These are phyloP conservation scores for Blastocystis sp. DNA, from an alignment of 352 stramenopile genomes.

Conservation along the genomic window DNA sequence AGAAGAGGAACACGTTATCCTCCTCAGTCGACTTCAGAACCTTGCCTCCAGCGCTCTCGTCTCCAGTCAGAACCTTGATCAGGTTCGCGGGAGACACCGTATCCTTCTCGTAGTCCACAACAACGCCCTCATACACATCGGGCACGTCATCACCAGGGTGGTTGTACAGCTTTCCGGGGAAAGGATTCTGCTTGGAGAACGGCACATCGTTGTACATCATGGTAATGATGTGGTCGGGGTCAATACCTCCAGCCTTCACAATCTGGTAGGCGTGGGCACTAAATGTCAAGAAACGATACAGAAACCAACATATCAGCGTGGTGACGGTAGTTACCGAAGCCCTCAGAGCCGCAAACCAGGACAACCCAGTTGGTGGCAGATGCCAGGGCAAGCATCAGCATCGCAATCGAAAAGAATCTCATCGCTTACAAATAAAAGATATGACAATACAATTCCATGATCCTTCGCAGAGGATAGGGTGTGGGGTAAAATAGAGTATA, in stretches of 20 bases:
- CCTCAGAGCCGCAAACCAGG: constrained; percentile 73
- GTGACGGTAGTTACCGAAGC: constrained; percentile 78
- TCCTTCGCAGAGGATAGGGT: background rate
- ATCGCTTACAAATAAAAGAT: constrained; percentile 13
- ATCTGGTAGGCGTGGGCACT: constrained; percentile 73
- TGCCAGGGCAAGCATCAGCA: background rate
- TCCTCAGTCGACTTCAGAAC: constrained; percentile 71
- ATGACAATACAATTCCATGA: background rate
- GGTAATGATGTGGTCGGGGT: constrained; percentile 72
- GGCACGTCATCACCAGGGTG: constrained; percentile 61
- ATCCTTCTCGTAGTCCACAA: constrained; percentile 57
- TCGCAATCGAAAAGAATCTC: constrained; percentile 15
- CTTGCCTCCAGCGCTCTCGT: constrained; percentile 65
- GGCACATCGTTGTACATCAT: constrained; percentile 80
- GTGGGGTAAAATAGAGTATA: background rate
- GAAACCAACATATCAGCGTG: constrained; percentile 64
- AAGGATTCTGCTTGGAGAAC: constrained; percentile 68
- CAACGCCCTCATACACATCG: constrained; percentile 71
- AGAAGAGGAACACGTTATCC: constrained; percentile 80
- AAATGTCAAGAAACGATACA: background rate
- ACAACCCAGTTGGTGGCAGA: constrained; percentile 69
- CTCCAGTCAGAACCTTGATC: constrained; percentile 72
- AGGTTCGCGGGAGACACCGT: constrained; percentile 72
- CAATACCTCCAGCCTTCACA: constrained; percentile 72
- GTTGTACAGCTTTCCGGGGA: constrained; percentile 74